These are phyloP conservation scores for Laetiporus sulphureus DNA, from an alignment of 1,284 basidiomycete genomes.

Conservation along the genomic window DNA sequence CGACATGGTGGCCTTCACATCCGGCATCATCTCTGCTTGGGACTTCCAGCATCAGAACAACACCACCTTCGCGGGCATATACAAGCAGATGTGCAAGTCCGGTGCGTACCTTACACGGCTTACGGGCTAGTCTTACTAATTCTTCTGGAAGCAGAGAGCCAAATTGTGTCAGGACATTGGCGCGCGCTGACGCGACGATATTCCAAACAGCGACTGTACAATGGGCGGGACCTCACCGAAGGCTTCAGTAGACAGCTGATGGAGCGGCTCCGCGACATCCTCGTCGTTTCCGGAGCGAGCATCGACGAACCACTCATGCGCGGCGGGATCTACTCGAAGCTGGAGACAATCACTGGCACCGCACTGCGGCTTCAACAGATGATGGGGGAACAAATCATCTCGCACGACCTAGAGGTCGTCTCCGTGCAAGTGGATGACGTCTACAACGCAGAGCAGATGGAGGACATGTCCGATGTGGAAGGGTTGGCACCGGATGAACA, in stretches of 20 bases:
- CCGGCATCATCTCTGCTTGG: constrained; percentile 47
- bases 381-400: constrained; percentile 43
- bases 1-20: constrained; percentile 38
- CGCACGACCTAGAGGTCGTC: constrained; percentile 38
- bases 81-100: constrained; percentile 16
- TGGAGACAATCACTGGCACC: constrained; percentile 14
- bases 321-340: constrained; percentile 9
- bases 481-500: constrained; percentile 4
- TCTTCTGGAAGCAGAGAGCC: constrained; percentile 37
- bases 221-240: constrained; percentile 17
- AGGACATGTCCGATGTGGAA: constrained; percentile 30
- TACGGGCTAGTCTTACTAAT: too few relatives aligned
- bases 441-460: constrained; percentile 40
- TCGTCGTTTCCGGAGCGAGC: constrained; percentile 13
- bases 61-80: constrained; percentile 25
- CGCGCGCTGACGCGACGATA: constrained; percentile 17
- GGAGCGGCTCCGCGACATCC: constrained; percentile 16
- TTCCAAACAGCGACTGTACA: constrained; percentile 19
- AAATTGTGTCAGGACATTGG: constrained; percentile 39
- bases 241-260: constrained; percentile 16
- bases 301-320: constrained; percentile 5
- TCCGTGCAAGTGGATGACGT: constrained; percentile 29
- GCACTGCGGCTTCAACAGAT: constrained; percentile 40
- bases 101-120: too few relatives aligned
- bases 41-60: constrained; percentile 39